Percentiles rank a stretch among this genome's conserved stretches.
phyloP scores from a whole-genome alignment of 2,329 filamentous ascomycete genomes.

The Diaporthe citriasiana region DNA sequence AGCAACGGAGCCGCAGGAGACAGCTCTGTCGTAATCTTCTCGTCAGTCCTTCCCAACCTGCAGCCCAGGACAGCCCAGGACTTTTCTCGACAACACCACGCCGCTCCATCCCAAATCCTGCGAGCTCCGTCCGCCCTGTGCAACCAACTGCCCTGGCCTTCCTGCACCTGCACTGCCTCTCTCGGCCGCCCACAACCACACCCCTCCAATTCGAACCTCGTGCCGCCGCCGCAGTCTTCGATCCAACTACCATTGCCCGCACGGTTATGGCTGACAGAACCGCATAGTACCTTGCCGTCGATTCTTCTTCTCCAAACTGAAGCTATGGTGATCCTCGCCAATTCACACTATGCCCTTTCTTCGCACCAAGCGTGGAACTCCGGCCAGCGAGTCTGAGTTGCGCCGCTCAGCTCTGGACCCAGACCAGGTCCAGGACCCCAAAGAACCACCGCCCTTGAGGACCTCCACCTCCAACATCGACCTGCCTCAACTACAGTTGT shows the following conservation, averaged over 20 bases:
- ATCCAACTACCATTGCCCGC: conserved; percentile 1
- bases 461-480: conserved; percentile 38
- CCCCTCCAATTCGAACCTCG: neutral
- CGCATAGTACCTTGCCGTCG: conserved; percentile 38
- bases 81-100: conserved; percentile 18
- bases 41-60: conserved; percentile 24
- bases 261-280: conserved; percentile 38
- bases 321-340: conserved; percentile 41
- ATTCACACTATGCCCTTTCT: conserved; percentile 68
- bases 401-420: conserved; percentile 64
- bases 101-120: conserved; percentile 27
- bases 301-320: conserved; percentile 27
- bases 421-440: conserved; percentile 46
- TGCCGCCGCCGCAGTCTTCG: neutral
- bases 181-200: neutral
- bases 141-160: neutral
- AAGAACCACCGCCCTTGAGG: conserved; percentile 45
- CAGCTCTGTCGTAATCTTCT: conserved; percentile 35
- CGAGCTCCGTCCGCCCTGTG: neutral
- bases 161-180: conserved; percentile 10
- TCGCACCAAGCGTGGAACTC: conserved; percentile 69
- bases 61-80: conserved; percentile 17
- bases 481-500: conserved; percentile 39
- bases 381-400: conserved; percentile 72
- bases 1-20: conserved; percentile 11